Conservation (phyloP, 1,139 yeast genomes). For the Lodderomyces oxycetoniae region DNA sequence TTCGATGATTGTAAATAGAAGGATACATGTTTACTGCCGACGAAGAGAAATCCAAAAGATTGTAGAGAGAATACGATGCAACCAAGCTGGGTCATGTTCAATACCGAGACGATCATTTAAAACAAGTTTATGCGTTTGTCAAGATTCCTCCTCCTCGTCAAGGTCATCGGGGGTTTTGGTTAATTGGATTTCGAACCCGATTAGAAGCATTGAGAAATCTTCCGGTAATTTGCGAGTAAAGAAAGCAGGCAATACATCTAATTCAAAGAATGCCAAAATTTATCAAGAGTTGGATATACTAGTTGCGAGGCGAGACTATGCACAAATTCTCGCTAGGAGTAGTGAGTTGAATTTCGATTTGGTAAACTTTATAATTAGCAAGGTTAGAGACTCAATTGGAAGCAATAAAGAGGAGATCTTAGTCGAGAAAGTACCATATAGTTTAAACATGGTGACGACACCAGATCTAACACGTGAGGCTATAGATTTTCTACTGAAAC, state of each 20-base stretch:
- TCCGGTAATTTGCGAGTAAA: too few relatives aligned
- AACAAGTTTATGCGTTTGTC: too few relatives aligned
- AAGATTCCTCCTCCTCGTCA: too few relatives aligned
- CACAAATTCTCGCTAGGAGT: not conserved
- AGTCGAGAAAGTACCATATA: not conserved
- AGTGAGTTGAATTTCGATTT: not conserved
- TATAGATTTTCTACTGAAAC: too few relatives aligned
- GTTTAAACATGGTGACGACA: too few relatives aligned
- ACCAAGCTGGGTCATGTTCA: conserved; percentile 1
- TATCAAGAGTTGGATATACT: not conserved
- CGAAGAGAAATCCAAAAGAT: conserved; percentile 1
- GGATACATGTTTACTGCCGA: not conserved
- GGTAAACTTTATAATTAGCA: not conserved
- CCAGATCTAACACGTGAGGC: too few relatives aligned
- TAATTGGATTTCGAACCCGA: conserved; percentile 3
- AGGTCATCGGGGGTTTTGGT: too few relatives aligned
- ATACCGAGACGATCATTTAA: too few relatives aligned
- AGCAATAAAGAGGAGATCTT: not conserved
- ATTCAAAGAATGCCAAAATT: not conserved
- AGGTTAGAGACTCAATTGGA: not conserved
- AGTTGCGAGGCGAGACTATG: not conserved
- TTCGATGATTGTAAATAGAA: too few relatives aligned
- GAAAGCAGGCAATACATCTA: not conserved
- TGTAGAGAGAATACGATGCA: conserved; percentile 5
- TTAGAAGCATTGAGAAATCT: too few relatives aligned